Evolutionary conservation across 306 rosid species (phyloP).

Genomic region (Prunus campanulata): DNA sequence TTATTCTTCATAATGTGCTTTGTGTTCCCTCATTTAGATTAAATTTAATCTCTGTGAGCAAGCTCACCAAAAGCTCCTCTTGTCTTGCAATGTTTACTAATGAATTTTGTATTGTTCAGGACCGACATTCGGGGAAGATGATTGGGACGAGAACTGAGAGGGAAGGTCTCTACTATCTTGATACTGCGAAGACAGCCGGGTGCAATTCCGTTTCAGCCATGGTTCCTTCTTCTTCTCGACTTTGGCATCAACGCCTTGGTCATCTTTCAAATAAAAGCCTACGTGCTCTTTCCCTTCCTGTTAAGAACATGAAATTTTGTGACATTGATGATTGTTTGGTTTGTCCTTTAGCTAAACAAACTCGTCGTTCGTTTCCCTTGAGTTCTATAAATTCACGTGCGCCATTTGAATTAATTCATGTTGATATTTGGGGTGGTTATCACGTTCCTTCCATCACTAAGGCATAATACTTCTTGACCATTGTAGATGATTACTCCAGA

Average conservation of each 20-base stretch:
- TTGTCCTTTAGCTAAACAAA: slow-evolving; percentile 2
- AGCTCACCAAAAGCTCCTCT: too few species aligned
- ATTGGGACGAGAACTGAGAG: neutral
- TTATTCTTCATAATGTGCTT: too few species aligned
- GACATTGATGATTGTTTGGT: neutral
- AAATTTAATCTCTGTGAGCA: too few species aligned
- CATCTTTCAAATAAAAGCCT: neutral
- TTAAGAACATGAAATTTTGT: neutral
- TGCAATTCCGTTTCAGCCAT: neutral
- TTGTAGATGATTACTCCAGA: too few species aligned
- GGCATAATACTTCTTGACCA: too few species aligned
- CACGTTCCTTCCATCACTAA: too few species aligned
- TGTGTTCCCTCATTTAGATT: too few species aligned
- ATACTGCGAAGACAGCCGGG: neutral
- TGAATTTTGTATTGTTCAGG: neutral
- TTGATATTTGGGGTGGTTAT: too few species aligned
- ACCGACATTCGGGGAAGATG: neutral
- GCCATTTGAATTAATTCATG: too few species aligned
- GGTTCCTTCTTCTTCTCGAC: neutral
- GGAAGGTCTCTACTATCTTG: neutral
- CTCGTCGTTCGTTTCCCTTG: neutral
- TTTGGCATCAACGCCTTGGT: neutral
- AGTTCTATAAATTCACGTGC: too few species aligned
- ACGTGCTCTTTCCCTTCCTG: neutral
- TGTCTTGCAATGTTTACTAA: too few species aligned